phyloP scores from a whole-genome alignment of 306 rosid genomes.

The Cucumis melo region DNA sequence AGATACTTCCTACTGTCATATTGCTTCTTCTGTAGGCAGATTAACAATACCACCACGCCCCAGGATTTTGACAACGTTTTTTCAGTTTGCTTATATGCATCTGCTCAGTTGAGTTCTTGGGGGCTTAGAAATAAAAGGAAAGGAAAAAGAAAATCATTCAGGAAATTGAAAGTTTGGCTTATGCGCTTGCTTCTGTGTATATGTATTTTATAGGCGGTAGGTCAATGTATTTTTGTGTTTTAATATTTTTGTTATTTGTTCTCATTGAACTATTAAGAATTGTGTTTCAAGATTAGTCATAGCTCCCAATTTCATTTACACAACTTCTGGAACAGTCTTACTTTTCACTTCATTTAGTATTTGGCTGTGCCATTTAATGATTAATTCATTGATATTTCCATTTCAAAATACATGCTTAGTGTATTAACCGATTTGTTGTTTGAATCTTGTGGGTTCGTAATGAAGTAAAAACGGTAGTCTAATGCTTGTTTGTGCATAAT shows the following conservation, averaged over 20 bases:
- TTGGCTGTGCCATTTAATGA: background rate
- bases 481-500: background rate
- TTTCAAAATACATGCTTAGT: background rate
- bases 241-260: background rate
- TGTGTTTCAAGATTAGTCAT: background rate
- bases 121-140: background rate
- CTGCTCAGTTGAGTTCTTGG: background rate
- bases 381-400: background rate
- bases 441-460: background rate
- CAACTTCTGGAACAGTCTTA: background rate
- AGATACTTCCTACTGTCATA: background rate
- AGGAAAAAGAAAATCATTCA: background rate
- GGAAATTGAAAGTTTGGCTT: background rate
- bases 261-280: background rate
- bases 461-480: background rate
- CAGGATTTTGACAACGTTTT: background rate
- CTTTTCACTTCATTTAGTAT: background rate
- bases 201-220: background rate
- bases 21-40: conserved; percentile 1
- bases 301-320: background rate
- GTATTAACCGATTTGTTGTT: background rate
- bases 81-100: background rate
- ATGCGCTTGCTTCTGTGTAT: background rate
- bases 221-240: background rate
- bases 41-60: background rate